Evolutionary conservation across 2,329 filamentous ascomycete genomes (phyloP), one percentile per base, ranked within the genome.

Genomic region (Colletotrichum agaves): DNA sequence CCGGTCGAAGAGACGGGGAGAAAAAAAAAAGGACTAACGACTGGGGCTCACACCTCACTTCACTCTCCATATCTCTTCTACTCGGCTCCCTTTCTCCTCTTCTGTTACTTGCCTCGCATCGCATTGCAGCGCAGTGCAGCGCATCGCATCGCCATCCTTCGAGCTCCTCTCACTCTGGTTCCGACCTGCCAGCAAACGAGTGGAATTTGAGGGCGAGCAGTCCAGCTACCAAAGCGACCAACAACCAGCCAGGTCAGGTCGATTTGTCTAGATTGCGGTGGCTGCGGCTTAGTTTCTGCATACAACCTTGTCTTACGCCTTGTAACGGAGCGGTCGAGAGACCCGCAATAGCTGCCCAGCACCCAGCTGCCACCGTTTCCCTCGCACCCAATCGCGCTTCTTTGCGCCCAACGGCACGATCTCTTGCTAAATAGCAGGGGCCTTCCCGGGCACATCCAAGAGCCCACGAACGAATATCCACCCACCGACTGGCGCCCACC

Each of bases 281-380:
- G 65, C 53, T 59, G 65, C 65, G 65, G 61, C 65, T 68, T 65
- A 67, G 60, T 58, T 67, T 63, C 60, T 58, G 52, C 64, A 59
- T 52, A 63, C 58, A 52, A 57, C 52, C 52, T 52, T 47, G 63
- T 61, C 61, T 47, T 44, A 47, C 49, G 44, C 63, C 63, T 44
- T 63, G 46, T 37, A 21, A 69, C 67, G 64, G 63, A 60, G 59
- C 63, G 67, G 63, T 63, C 41, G 64, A 59, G 44, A 21, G 69
- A 53, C 69, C 69, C 65, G 69, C 69, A 70, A 70, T 70, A 69
- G 69, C 69, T 70, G 67, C 67, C 67, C 64, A 69, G 67, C 67
- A 61, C 67, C 35, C 67, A 68, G 63, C 67, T 68, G 46, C 65
- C 64, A 70, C 64, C 43, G 55, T 67, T 53, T 61, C 61, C 56